Conservation (phyloP, 495 filamentous ascomycete species). For the Penicillium alfredii region DNA sequence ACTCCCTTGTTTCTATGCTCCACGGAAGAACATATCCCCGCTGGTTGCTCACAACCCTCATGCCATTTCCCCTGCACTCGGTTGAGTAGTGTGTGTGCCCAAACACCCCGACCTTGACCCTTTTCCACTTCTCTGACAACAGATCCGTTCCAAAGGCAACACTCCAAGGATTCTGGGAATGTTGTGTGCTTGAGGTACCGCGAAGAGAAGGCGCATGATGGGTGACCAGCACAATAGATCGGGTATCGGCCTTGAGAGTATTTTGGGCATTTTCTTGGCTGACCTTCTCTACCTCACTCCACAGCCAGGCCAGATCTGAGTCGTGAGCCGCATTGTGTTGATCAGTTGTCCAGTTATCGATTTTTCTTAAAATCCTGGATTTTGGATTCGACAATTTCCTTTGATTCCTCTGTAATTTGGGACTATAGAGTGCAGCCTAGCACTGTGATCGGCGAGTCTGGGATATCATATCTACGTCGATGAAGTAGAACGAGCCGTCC, state of each 20-base stretch:
- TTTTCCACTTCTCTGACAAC: conserved; percentile 11
- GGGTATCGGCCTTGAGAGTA: conserved; percentile 8
- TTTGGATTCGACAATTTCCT: conserved; percentile 31
- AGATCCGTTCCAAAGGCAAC: conserved; percentile 50
- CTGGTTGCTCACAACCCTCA: conserved; percentile 49
- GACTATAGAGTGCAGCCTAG: conserved; percentile 57
- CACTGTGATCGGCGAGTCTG: conserved; percentile 35
- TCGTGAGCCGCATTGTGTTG: conserved; percentile 42
- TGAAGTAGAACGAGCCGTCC: conserved; percentile 44
- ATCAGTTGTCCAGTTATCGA: conserved; percentile 43
- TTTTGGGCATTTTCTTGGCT: conserved; percentile 15
- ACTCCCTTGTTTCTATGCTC: conserved; percentile 10
- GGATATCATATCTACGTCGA: conserved; percentile 36
- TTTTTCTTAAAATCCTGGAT: conserved; percentile 48
- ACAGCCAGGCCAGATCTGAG: conserved; percentile 43
- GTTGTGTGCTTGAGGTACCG: conserved; percentile 37
- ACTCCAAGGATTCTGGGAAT: conserved; percentile 36
- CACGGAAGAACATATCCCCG: conserved; percentile 42
- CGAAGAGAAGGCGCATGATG: conserved; percentile 48
- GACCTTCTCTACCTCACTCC: conserved; percentile 27
- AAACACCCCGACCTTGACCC: conserved; percentile 45
- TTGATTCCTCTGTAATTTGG: conserved; percentile 31
- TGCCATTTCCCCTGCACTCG: conserved; percentile 30
- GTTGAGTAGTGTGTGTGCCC: conserved; percentile 49
- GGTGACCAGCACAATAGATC: conserved; percentile 44